phyloP scores from a whole-genome alignment of 2,329 filamentous ascomycete species.

The Cytospora schulzeri region DNA sequence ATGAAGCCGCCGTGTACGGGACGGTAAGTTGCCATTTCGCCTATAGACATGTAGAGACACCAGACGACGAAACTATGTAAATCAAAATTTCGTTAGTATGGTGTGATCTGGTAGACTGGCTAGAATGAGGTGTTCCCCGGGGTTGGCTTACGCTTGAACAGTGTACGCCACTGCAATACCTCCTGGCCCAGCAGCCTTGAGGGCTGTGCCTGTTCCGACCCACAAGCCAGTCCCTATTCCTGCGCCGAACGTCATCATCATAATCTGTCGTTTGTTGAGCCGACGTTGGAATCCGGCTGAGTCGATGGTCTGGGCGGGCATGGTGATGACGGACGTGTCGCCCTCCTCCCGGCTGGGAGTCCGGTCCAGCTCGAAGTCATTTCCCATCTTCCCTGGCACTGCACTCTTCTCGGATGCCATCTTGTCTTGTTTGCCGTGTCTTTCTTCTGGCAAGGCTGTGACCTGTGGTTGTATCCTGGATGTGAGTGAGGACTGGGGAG shows the following conservation, averaged over 20 bases:
- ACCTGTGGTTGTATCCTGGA: not conserved
- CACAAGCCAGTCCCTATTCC: conserved; percentile 40
- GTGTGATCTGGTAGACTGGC: not conserved
- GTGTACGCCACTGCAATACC: conserved; percentile 39
- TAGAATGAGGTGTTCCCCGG: not conserved
- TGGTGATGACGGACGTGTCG: not conserved
- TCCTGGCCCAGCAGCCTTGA: conserved; percentile 38
- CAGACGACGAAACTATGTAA: conserved; percentile 36
- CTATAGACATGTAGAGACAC: conserved; percentile 37
- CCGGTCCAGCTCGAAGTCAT: not conserved
- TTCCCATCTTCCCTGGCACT: conserved; percentile 1
- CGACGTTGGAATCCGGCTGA: conserved; percentile 37
- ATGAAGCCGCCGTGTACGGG: conserved; percentile 40
- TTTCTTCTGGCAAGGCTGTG: not conserved
- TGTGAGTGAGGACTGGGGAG: not conserved
- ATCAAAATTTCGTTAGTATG: not conserved
- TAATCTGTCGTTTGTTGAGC: conserved; percentile 38
- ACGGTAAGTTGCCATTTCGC: conserved; percentile 38
- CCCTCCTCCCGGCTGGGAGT: conserved; percentile 23
- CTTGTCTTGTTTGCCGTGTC: not conserved
- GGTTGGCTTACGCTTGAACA: conserved; percentile 33
- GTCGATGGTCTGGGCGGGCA: not conserved
- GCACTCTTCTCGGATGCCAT: conserved; percentile 14
- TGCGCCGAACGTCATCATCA: conserved; percentile 43
- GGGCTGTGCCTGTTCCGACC: conserved; percentile 40